Evolutionary conservation across 2,329 filamentous ascomycete genomes (phyloP), one percentile per base, ranked within the genome.

Genomic region (Cordyceps cicadae): DNA sequence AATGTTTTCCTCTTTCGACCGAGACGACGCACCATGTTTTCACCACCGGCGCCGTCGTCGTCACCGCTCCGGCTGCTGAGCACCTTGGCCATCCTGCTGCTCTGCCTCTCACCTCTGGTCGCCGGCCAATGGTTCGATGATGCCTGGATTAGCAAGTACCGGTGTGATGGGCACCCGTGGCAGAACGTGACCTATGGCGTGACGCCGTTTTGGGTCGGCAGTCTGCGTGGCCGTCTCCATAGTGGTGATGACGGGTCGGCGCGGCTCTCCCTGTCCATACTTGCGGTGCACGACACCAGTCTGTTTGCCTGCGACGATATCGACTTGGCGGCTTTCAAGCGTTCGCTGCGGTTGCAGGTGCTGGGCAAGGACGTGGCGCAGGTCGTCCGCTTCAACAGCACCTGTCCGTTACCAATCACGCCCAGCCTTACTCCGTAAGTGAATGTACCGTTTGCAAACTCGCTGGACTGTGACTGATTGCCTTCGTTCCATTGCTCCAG

Each of bases 111-210:
- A 3, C 26, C 8, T 45, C 39, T 5, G 41, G 53, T 17, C 8
- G 21, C 15, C 15, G 53, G 53, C 53, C 21, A 39, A 19, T 34
- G 39, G 53, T 5, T 29, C 15, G 29, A 9, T 9, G 9, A 57
- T 49, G 59, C 59, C 29, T 61, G 59, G 59, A 29, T 61, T 17
- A 55, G 50, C 0, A 53, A 26, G 19, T 17, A 53, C 34, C 50
- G 34, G n/a, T 53, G 50, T 32, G 50, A 53, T 11, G 32, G 50
- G 11, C 50, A 21, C 19, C 19, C 50, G 3, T 53, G 50, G 50
- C 14, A 12, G 50, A 39, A 53, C 12, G 15, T n/a, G 15, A 32
- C 15, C 5, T 21, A 26, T 14, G 29, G 19, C 5, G 39, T 19
- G n/a, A 41, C 34, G 19, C 34, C 34, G 3, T 21, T 53, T 19